Percentiles rank a stretch among this genome's conserved stretches.
These are phyloP conservation scores for Aspergillus sp. DNA, from an alignment of 2,329 filamentous ascomycete species.

Conservation along the genomic window DNA sequence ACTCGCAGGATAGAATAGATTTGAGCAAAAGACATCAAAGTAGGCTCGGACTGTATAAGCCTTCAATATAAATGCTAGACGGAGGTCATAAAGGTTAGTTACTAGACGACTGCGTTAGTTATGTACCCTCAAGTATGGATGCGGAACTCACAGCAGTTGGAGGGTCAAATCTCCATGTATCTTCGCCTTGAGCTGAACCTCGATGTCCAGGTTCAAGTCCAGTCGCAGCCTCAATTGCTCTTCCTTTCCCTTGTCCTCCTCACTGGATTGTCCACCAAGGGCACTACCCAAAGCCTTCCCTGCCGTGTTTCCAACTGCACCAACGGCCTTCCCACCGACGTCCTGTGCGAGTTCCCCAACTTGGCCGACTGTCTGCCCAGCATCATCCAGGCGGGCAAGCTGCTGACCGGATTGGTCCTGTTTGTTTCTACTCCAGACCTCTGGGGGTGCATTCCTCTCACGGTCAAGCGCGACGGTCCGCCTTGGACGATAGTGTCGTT, in stretches of 20 bases:
- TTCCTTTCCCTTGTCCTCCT: conserved; percentile 2
- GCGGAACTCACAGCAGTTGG: conserved; percentile 66
- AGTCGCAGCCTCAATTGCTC: conserved; percentile 59
- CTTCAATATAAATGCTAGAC: background rate
- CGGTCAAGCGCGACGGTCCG: background rate
- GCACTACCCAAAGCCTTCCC: background rate
- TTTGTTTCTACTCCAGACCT: background rate
- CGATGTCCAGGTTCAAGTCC: conserved; percentile 77
- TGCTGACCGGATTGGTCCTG: background rate
- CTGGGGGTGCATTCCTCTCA: background rate
- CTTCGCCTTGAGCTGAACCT: conserved; percentile 81
- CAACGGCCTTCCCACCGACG: background rate
- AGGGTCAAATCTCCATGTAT: conserved; percentile 82
- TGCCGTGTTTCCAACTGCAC: background rate
- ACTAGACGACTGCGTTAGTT: background rate
- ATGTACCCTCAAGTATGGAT: background rate
- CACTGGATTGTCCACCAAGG: background rate
- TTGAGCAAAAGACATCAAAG: background rate
- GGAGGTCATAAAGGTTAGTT: background rate
- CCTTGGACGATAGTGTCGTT: background rate
- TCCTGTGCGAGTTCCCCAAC: background rate
- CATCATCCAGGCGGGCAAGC: background rate
- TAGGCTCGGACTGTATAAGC: background rate
- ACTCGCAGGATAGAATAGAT: too few species aligned
- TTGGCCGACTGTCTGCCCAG: background rate